Percentiles rank a stretch among this genome's conserved stretches.
These are phyloP conservation scores for Trichoderma erinaceum DNA, from an alignment of 495 filamentous ascomycete genomes.

Conservation along the genomic window DNA sequence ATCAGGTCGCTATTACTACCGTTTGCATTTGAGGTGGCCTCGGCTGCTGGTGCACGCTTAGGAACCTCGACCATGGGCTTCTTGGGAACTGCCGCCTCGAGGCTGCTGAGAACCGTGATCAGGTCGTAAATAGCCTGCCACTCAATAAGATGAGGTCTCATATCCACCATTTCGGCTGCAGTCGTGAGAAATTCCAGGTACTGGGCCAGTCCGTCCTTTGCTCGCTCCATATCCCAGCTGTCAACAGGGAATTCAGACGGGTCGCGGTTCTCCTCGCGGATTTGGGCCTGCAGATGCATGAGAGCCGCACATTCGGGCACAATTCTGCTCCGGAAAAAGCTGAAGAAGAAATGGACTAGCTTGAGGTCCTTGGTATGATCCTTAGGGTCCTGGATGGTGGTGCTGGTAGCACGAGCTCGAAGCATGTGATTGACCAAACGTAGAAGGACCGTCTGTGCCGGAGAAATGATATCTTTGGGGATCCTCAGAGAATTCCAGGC, in stretches of 20 bases:
- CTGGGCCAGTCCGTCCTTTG: slow-evolving; percentile 75
- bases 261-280: slow-evolving; percentile 46
- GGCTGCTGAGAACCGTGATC: slow-evolving; percentile 73
- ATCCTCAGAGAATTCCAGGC: slow-evolving; percentile 86
- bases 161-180: slow-evolving; percentile 61
- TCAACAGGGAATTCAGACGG: slow-evolving; percentile 84
- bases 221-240: slow-evolving; percentile 93
- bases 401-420: slow-evolving; percentile 56
- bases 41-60: slow-evolving; percentile 26
- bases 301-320: slow-evolving; percentile 89
- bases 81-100: slow-evolving; percentile 79
- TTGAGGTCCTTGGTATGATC: slow-evolving; percentile 47
- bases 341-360: slow-evolving; percentile 82
- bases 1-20: slow-evolving; percentile 25
- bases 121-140: slow-evolving; percentile 87
- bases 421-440: slow-evolving; percentile 87
- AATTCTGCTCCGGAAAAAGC: slow-evolving; percentile 82
- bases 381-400: slow-evolving; percentile 45
- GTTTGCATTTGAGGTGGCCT: slow-evolving; percentile 20
- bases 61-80: slow-evolving; percentile 32
- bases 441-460: slow-evolving; percentile 85
- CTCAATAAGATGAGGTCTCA: slow-evolving; percentile 64
- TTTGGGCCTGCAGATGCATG: slow-evolving; percentile 88
- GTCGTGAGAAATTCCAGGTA: slow-evolving; percentile 94
- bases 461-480: slow-evolving; percentile 90